Percentiles rank a stretch among this genome's conserved stretches.
Evolutionary conservation across 2,329 filamentous ascomycete genomes (phyloP).

Genomic region (Cercospora sp.): DNA sequence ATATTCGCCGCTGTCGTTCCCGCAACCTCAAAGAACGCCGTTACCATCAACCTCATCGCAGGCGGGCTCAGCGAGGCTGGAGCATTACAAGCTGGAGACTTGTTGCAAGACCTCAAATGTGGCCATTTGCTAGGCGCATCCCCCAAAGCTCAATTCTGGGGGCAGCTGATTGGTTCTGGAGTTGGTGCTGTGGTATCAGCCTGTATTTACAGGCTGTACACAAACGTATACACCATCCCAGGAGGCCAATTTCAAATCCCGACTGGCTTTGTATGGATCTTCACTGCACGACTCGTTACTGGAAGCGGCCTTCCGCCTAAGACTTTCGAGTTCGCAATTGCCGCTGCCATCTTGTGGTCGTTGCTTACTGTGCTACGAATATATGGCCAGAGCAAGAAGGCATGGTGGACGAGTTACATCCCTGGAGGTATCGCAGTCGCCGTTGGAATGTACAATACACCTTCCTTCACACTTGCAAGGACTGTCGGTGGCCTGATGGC

Average conservation of each 20-base stretch:
- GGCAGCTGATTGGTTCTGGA: conserved; percentile 86
- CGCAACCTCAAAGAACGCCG: conserved; percentile 73
- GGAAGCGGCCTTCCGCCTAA: conserved; percentile 83
- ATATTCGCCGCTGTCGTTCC: conserved; percentile 92
- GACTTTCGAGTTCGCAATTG: conserved; percentile 76
- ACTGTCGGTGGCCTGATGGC: conserved; percentile 75
- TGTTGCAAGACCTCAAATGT: conserved; percentile 97
- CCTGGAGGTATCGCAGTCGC: conserved; percentile 95
- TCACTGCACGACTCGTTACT: conserved; percentile 89
- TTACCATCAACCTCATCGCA: conserved; percentile 93
- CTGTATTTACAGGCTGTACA: conserved; percentile 85
- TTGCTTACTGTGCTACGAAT: conserved; percentile 70
- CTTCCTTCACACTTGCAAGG: conserved; percentile 88
- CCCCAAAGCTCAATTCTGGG: conserved; percentile 94
- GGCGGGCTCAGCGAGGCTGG: conserved; percentile 84
- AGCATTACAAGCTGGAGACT: conserved; percentile 89
- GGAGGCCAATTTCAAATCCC: conserved; percentile 90
- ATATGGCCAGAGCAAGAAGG: conserved; percentile 45
- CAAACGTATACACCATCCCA: conserved; percentile 83
- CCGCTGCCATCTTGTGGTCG: conserved; percentile 73
- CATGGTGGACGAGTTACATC: conserved; percentile 70
- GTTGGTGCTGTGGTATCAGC: conserved; percentile 85
- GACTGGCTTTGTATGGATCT: conserved; percentile 95
- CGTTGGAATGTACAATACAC: conserved; percentile 97
- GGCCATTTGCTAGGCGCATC: conserved; percentile 89